phyloP scores from a whole-genome alignment of 208 protist genomes.

The Leishmania mexicana region DNA sequence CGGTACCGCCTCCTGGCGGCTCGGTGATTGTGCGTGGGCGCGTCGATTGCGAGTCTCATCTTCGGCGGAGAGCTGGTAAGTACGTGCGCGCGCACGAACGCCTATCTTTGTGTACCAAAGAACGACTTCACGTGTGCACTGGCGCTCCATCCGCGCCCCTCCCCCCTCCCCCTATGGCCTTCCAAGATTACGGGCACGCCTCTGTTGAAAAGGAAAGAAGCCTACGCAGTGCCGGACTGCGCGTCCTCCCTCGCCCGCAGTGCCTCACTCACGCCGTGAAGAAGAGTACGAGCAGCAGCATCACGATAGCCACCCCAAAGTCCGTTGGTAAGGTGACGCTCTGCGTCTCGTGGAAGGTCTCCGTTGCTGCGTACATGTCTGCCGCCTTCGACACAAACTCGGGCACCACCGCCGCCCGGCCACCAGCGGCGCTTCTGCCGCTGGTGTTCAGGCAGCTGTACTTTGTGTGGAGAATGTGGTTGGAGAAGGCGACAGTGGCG shows the following conservation, averaged over 20 bases:
- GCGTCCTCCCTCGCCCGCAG: background rate
- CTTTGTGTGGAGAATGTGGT: conserved; percentile 75
- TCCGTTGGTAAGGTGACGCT: conserved; percentile 55
- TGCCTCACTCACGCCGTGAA: conserved; percentile 29
- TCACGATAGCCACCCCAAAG: conserved; percentile 53
- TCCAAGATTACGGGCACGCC: background rate
- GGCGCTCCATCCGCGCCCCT: background rate
- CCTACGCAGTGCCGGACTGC: background rate
- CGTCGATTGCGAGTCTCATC: background rate
- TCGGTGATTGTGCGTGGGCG: background rate
- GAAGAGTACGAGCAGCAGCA: conserved; percentile 62
- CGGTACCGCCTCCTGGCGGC: background rate
- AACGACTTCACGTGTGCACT: background rate
- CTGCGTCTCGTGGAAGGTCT: conserved; percentile 65
- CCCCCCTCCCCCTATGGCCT: background rate
- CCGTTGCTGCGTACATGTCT: conserved; percentile 34
- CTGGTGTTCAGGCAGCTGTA: conserved; percentile 60
- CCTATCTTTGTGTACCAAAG: no score
- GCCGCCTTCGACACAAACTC: conserved; percentile 52
- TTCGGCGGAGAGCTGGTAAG: background rate
- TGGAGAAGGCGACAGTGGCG: conserved; percentile 62
- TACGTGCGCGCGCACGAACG: no score
- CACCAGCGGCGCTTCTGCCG: background rate
- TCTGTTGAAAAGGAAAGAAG: background rate
- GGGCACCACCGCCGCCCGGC: conserved; percentile 28